Base-by-base conservation (phyloP, 2,329 filamentous ascomycete genomes). In the Fusarium kyushuense region DNA sequence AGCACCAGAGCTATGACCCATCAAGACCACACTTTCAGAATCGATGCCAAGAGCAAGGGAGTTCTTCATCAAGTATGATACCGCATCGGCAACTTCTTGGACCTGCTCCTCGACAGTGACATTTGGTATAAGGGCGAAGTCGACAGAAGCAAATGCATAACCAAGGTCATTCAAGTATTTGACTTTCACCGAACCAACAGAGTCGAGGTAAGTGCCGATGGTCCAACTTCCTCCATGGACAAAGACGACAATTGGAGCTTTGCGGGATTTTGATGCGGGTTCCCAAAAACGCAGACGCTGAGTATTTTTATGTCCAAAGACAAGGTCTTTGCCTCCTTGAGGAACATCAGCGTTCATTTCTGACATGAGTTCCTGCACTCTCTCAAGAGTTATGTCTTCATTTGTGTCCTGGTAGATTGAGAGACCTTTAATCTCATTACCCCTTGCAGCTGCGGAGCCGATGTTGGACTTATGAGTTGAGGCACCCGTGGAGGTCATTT, bases 1-100 rank as follows among this genome's bases (percentile, higher is more conserved):
- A 8, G 19, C 57, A 1, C 58, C 58, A 14, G 58, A 62, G 17
- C 58, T 62, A 14, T 62, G 58, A 1, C 58, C 58, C 58, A 62
- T 62, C 2, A 62, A 23, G 2, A 55, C 14, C 1, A 62, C 9
- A 1, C 23, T 10, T 1, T 17, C 12, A 5, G 40, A 2, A 13
- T 62, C 57, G 0, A 62, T n/a, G 0, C 3, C 2, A 0, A 55
- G 33, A 0, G 7, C 6, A 2, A 11, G 1, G 2, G 17, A 16
- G 11, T 55, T 33, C 0, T 32, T 23, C 9, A 32, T 27, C 1
- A 62, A 4, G 1, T 36, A 55, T 4, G 41, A 57, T 0, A 62
- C 35, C 0, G 57, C 53, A 2, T 55, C 41, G 2, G 58, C 57
- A 3, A 62, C 49, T 4, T 62, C 57, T 30, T 62, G 47, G 0